Conservation (phyloP, 1,139 yeast genomes). For the Yamadazyma dendronema region DNA sequence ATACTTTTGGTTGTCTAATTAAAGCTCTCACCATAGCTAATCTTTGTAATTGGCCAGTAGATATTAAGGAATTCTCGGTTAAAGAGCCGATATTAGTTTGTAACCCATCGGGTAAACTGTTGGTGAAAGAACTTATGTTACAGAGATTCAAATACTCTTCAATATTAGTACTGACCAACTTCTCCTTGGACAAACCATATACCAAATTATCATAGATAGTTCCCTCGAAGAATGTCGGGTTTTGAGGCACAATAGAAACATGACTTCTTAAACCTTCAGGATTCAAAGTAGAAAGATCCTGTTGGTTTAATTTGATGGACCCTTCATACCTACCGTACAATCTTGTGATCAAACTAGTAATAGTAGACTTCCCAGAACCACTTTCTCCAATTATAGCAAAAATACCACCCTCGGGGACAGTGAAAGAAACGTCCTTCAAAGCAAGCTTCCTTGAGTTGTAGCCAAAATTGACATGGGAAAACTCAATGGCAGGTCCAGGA, state of each 20-base stretch:
- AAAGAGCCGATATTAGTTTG: slow-evolving; percentile 56
- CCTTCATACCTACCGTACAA: slow-evolving; percentile 42
- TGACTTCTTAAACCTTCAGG: slow-evolving; percentile 47
- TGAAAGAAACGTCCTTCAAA: slow-evolving; percentile 40
- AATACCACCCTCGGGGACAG: slow-evolving; percentile 43
- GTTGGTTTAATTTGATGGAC: slow-evolving; percentile 33
- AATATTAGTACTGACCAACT: slow-evolving; percentile 34
- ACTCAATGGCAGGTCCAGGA: slow-evolving; percentile 24
- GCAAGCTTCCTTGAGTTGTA: slow-evolving; percentile 35
- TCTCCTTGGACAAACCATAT: slow-evolving; percentile 50
- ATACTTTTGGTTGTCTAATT: slow-evolving; percentile 56
- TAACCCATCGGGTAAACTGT: slow-evolving; percentile 53
- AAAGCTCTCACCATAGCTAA: slow-evolving; percentile 74
- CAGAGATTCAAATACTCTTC: slow-evolving; percentile 41
- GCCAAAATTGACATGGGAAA: slow-evolving; percentile 46
- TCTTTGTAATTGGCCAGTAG: slow-evolving; percentile 84
- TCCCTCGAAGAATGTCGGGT: slow-evolving; percentile 63
- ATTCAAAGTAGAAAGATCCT: slow-evolving; percentile 46
- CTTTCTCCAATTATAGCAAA: slow-evolving; percentile 73
- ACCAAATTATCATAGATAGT: slow-evolving; percentile 62
- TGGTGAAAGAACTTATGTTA: slow-evolving; percentile 52
- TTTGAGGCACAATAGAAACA: slow-evolving; percentile 70
- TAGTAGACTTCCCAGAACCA: slow-evolving; percentile 80
- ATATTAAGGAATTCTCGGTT: slow-evolving; percentile 44
- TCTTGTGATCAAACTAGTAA: slow-evolving; percentile 52